These are phyloP conservation scores for Corynascus novoguineensis DNA, from an alignment of 495 filamentous ascomycete genomes.

Conservation along the genomic window DNA sequence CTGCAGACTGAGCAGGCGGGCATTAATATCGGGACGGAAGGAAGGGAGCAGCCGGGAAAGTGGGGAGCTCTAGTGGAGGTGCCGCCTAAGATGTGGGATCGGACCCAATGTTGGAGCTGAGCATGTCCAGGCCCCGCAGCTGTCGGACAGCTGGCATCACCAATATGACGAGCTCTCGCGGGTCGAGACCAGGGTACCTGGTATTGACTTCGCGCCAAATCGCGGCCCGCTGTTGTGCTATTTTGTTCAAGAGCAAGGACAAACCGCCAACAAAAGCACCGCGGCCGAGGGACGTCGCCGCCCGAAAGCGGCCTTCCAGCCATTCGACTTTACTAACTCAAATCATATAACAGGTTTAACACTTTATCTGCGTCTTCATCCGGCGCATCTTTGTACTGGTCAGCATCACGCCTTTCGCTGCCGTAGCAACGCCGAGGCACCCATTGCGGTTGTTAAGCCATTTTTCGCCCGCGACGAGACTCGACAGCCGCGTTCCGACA, in stretches of 20 bases:
- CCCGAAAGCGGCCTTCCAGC: conserved; percentile 20
- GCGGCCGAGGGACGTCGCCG: background rate
- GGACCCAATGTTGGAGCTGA: background rate
- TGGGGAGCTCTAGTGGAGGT: conserved; percentile 7
- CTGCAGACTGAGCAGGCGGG: background rate
- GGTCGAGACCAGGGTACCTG: background rate
- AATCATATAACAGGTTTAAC: conserved; percentile 9
- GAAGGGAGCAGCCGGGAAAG: conserved; percentile 2
- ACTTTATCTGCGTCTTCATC: background rate
- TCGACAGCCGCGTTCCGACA: background rate
- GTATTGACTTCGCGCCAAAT: conserved; percentile 7
- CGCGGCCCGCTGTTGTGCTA: background rate
- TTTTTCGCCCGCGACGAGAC: too few species aligned
- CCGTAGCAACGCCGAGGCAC: too few species aligned
- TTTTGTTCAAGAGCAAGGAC: conserved; percentile 13
- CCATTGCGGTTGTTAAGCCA: too few species aligned
- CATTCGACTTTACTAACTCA: conserved; percentile 23
- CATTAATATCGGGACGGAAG: background rate
- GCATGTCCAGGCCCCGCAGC: background rate
- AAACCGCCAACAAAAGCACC: conserved; percentile 1
- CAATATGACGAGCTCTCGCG: too few species aligned
- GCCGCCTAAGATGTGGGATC: conserved; percentile 4
- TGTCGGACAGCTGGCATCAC: too few species aligned
- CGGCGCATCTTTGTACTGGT: background rate
- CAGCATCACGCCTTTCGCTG: background rate